phyloP scores from a whole-genome alignment of 495 filamentous ascomycete genomes.

The Chaetomium cochliodes region DNA sequence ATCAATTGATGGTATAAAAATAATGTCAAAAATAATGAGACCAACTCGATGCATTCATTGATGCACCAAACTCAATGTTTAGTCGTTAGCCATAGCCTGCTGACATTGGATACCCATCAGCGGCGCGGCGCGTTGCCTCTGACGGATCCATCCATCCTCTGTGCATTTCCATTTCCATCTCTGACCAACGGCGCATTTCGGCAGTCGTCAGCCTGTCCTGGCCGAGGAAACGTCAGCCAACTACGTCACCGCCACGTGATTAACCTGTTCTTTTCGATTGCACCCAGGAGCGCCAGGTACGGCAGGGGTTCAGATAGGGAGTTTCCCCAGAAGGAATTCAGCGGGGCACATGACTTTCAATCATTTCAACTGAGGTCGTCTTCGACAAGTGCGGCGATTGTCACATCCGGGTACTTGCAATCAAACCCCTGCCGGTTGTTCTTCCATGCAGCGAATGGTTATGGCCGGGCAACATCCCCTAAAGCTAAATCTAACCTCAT shows the following conservation, averaged over 20 bases:
- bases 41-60: background rate
- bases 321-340: background rate
- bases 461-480: too few species aligned
- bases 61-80: background rate
- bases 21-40: background rate
- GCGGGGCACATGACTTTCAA: background rate
- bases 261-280: background rate
- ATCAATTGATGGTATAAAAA: background rate
- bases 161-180: background rate
- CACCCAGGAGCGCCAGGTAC: background rate
- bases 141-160: background rate
- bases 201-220: background rate
- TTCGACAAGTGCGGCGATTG: background rate
- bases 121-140: background rate
- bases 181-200: slow-evolving; percentile 5
- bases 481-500: too few species aligned
- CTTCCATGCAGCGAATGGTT: too few species aligned
- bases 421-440: too few species aligned
- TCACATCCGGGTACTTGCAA: too few species aligned
- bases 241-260: slow-evolving; percentile 29
- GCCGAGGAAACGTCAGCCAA: background rate
- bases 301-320: background rate
- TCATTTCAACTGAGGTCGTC: background rate
- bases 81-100: background rate
- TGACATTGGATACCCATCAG: background rate